phyloP scores from a whole-genome alignment of 441 rosid genomes.

The Gossypium gossypioides region DNA sequence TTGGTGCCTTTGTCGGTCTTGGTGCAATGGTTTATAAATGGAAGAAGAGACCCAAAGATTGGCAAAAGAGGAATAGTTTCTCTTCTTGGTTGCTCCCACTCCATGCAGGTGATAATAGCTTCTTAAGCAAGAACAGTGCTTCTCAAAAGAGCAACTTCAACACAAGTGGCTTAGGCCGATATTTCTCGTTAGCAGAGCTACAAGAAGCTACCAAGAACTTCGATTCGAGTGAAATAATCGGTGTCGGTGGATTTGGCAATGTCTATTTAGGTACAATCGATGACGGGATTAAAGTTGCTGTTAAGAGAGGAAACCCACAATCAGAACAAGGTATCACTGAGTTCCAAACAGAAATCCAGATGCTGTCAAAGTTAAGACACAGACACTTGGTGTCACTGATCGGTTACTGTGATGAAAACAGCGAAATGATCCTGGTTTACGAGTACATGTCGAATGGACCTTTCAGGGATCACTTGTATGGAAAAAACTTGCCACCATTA shows the following conservation, averaged over 20 bases:
- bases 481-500: conserved; percentile 49
- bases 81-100: conserved; percentile 86
- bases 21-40: conserved; percentile 87
- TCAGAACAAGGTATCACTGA: conserved; percentile 85
- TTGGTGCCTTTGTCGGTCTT: conserved; percentile 82
- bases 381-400: conserved; percentile 83
- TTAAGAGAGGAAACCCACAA: conserved; percentile 83
- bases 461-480: conserved; percentile 73
- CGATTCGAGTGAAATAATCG: conserved; percentile 56
- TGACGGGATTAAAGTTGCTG: conserved; percentile 71
- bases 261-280: conserved; percentile 66
- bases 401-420: conserved; percentile 77
- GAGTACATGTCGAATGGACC: conserved; percentile 91
- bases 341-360: conserved; percentile 83
- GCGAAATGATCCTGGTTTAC: conserved; percentile 81
- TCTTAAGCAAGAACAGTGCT: conserved; percentile 52
- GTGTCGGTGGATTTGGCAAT: conserved; percentile 86
- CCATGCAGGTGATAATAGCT: conserved; percentile 56
- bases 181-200: conserved; percentile 57
- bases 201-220: conserved; percentile 77
- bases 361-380: conserved; percentile 81
- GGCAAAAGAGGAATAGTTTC: conserved; percentile 78
- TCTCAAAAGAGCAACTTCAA: conserved; percentile 53
- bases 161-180: conserved; percentile 71
- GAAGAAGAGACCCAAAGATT: conserved; percentile 85